Evolutionary conservation across 2,329 filamentous ascomycete genomes (phyloP).

Genomic region (Xylariomycetidae sp.): DNA sequence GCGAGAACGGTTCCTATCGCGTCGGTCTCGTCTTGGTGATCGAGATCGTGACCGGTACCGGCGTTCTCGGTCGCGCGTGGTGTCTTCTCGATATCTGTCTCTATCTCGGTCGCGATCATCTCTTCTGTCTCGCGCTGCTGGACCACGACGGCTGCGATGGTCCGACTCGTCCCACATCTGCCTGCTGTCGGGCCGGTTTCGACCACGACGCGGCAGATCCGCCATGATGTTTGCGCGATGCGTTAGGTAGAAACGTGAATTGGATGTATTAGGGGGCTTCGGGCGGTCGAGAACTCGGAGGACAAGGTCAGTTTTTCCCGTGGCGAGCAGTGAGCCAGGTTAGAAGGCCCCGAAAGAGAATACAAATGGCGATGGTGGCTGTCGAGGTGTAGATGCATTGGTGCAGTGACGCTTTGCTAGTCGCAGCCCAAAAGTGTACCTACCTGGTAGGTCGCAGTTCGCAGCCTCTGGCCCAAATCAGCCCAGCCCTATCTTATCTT

Average conservation of each 20-base stretch:
- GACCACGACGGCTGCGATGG: conserved; percentile 28
- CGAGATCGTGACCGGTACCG: conserved; percentile 18
- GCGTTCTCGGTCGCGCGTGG: conserved; percentile 24
- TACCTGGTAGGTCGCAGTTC: too few species aligned
- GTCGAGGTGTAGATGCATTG: too few species aligned
- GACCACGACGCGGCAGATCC: conserved; percentile 40
- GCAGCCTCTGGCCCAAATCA: too few species aligned
- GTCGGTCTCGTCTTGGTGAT: conserved; percentile 26
- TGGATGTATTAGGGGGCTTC: too few species aligned
- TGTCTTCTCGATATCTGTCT: conserved; percentile 20
- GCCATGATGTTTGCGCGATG: conserved; percentile 45
- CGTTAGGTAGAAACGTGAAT: too few species aligned
- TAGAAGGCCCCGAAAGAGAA: too few species aligned
- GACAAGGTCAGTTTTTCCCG: neutral
- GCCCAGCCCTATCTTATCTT: too few species aligned
- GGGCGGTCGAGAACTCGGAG: neutral
- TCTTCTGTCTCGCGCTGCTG: conserved; percentile 19
- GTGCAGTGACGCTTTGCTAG: too few species aligned
- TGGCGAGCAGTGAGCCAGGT: too few species aligned
- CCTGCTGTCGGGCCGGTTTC: conserved; percentile 46
- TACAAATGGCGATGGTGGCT: too few species aligned
- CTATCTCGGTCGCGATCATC: conserved; percentile 25
- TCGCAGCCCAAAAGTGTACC: too few species aligned
- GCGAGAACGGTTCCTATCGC: conserved; percentile 26
- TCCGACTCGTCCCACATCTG: conserved; percentile 56